These are phyloP conservation scores for Aspergillus unguis DNA, from an alignment of 2,329 filamentous ascomycete genomes.

Conservation along the genomic window DNA sequence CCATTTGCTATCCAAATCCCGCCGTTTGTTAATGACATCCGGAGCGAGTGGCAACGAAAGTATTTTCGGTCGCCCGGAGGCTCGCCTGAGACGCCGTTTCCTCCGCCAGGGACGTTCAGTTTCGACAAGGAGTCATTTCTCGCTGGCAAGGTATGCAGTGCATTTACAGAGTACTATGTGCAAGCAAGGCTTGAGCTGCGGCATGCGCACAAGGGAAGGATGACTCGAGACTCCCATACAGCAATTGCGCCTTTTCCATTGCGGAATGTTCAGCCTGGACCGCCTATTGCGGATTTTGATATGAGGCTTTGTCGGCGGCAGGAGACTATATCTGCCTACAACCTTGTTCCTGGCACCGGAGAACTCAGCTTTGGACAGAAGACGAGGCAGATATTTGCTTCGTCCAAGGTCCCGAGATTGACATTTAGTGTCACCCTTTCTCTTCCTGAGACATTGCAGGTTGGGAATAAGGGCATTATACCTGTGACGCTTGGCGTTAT, in stretches of 20 bases:
- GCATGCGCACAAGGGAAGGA: background rate
- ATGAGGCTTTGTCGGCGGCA: background rate
- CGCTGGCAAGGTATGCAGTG: background rate
- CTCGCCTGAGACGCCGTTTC: background rate
- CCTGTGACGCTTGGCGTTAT: background rate
- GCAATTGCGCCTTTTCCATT: background rate
- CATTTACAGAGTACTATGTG: slow-evolving; percentile 1
- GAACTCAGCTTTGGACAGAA: slow-evolving; percentile 4
- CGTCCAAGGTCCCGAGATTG: background rate
- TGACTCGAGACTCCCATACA: background rate
- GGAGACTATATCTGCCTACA: background rate
- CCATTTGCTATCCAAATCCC: slow-evolving; percentile 5
- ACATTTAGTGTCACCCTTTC: background rate
- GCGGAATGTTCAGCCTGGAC: background rate
- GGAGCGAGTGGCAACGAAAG: background rate
- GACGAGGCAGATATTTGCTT: background rate
- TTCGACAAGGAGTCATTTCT: background rate
- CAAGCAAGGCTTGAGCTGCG: slow-evolving; percentile 1
- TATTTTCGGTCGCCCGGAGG: background rate
- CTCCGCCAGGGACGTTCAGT: background rate
- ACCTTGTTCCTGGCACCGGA: background rate
- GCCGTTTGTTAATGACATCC: background rate
- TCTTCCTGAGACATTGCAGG: slow-evolving; percentile 1
- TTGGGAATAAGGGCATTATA: background rate
- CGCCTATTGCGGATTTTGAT: slow-evolving; percentile 3